Base-by-base conservation (phyloP, 768 basidiomycete genomes). In the Suillus cothurnatus region DNA sequence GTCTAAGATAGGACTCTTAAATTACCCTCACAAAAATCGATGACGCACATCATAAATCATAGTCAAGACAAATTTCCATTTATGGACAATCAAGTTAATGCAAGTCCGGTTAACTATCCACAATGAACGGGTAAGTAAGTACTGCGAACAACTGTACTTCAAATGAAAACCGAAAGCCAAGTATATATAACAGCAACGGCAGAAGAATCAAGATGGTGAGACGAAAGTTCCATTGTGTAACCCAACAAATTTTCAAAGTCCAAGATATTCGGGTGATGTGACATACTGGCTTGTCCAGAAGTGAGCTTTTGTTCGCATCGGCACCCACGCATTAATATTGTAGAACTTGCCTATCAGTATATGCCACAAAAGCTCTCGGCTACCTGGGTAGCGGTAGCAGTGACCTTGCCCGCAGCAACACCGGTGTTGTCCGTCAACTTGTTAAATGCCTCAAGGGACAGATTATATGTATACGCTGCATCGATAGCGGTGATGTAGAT, bases 401-500 rank as follows among this genome's bases (percentile, higher is more conserved):
- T 68, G 43, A 87, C 79, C 21, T 81, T 72, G 15, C 86, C 87
- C 31, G 83, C 68, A 61, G 75, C 67, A 32, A 72, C 76, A 0
- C 81, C 86, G 66, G 84, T 80, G 39, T 75, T 76, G 63, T 77
- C 73, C 19, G 79, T 79, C 64, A 80, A 70, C 17, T 41, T 61
- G 62, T 80, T 71, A 78, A 80, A 74, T 61, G 78, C 77, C 69
- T 68, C 72, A 41, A 71, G 64, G 38, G 78, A 72, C 52, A 80
- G 71, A 67, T 82, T 81, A 68, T 80, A 82, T 4, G 78, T 78
- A 21, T 63, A 65, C 1, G 86, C 78, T 61, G 80, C 77, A 68
- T 90, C 87, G 34, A 90, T 77, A 6, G 82, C 88, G 12, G 83
- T 70, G 11, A 87, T 72, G 55, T 79, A 80, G 71, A 88, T 80